Base-by-base conservation (phyloP, 768 basidiomycete genomes). In the Rubroboletus pulcherrimus region DNA sequence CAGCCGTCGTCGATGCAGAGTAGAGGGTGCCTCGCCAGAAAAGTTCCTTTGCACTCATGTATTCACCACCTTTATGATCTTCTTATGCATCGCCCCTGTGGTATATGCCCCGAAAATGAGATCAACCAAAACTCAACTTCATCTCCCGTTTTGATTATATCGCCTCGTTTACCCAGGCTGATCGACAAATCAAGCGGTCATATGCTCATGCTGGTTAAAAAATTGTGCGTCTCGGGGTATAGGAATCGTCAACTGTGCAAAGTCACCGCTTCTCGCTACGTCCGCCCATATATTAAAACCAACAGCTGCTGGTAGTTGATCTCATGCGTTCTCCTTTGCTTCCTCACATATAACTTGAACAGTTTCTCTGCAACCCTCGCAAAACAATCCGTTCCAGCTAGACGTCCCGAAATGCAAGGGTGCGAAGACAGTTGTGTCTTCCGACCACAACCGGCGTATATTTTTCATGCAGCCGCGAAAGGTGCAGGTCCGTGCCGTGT, bases 1-100 rank as follows among this genome's bases (percentile, higher is more conserved):
- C 91, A 50, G 77, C 81, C 41, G 82, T 85, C 57, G 85, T 89
- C 55, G 93, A 94, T 70, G 84, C 86, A 60, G 89, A 90, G 82
- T 92, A 81, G 74, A 46, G 44, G 53, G 52, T 31, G 39, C 30
- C 42, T 42, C 43, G 21, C 8, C 8, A 45, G 52, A 59, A 66
- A 53, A 49, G 33, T 56, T 55, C 43, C n/a, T 33, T 55, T 52
- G 33, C 34, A 39, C 43, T 40, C 55, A 45, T 67, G 57, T 66
- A 62, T 55, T 58, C 59, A 47, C 21, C 56, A 26, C 43, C 50
- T 26, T 54, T 63, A 57, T 65, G 46, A 51, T 51, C 40, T 50
- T 57, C 41, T 47, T 65, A 70, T 69, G 69, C 70, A 61, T 61
- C 55, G 55, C 59, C 46, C 62, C 49, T 61, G 59, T 66, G 68